phyloP scores from a whole-genome alignment of 352 stramenopile species.

The Globisporangium rhizosaccharum region DNA sequence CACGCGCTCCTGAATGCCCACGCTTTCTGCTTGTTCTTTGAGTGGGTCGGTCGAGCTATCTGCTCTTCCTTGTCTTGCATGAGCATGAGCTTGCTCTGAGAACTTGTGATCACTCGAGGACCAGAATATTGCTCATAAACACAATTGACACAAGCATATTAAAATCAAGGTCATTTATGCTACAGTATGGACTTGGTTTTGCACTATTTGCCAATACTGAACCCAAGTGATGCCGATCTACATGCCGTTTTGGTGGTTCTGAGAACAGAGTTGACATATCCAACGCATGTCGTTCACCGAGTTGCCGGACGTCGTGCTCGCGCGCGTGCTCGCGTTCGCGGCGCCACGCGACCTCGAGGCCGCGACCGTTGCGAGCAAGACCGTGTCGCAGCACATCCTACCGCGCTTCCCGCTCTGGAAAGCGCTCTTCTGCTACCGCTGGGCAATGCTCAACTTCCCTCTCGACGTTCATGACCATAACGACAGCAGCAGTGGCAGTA shows the following conservation, averaged over 20 bases:
- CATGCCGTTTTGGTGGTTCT: no score
- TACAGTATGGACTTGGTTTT: no score
- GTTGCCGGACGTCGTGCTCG: constrained; percentile 52
- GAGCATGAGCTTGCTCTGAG: no score
- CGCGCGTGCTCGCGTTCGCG: constrained; percentile 32
- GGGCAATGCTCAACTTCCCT: constrained; percentile 57
- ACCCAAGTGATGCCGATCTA: no score
- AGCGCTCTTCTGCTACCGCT: constrained; percentile 48
- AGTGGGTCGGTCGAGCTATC: background rate
- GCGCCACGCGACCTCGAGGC: constrained; percentile 51
- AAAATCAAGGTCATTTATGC: no score
- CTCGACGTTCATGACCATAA: constrained; percentile 17
- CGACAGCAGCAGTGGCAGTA: background rate
- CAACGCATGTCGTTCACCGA: constrained; percentile 6
- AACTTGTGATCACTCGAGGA: no score
- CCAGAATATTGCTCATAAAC: no score
- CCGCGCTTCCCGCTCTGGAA: constrained; percentile 61
- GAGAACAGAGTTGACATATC: no score
- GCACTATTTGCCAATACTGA: no score
- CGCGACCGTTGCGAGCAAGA: constrained; percentile 38
- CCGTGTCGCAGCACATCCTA: constrained; percentile 39
- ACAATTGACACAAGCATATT: no score
- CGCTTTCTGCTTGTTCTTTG: background rate
- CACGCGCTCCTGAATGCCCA: no score
- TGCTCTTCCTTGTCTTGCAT: no score